These are phyloP conservation scores for Cladosporium austrohemisphaericum DNA, from an alignment of 2,329 filamentous ascomycete species.

Conservation along the genomic window DNA sequence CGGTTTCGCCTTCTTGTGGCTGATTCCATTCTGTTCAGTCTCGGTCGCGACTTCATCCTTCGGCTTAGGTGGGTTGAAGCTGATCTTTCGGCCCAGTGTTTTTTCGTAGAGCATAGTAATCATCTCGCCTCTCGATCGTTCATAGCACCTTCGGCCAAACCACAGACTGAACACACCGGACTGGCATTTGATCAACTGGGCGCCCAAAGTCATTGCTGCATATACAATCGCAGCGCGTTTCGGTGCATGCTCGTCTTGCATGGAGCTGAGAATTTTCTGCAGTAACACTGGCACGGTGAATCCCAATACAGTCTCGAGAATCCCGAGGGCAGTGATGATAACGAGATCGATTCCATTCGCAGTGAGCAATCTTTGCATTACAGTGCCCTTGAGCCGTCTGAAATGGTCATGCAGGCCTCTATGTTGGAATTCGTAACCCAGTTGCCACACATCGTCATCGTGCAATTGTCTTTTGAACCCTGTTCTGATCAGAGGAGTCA, in stretches of 20 bases:
- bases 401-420: constrained; percentile 70
- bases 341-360: constrained; percentile 78
- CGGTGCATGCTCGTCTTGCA: constrained; percentile 52
- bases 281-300: constrained; percentile 62
- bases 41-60: constrained; percentile 23
- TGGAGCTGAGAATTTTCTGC: constrained; percentile 66
- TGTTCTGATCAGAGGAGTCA: constrained; percentile 65
- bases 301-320: constrained; percentile 59
- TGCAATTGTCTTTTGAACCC: constrained; percentile 65
- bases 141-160: constrained; percentile 81
- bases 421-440: constrained; percentile 81
- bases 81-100: constrained; percentile 63
- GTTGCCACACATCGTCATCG: constrained; percentile 75
- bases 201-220: constrained; percentile 57
- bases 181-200: constrained; percentile 62
- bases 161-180: constrained; percentile 67
- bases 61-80: constrained; percentile 27
- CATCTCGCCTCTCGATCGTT: constrained; percentile 78
- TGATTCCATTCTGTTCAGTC: constrained; percentile 24
- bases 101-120: constrained; percentile 83
- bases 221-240: constrained; percentile 61
- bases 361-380: constrained; percentile 64
- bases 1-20: constrained; percentile 3
- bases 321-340: constrained; percentile 61
- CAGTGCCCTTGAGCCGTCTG: constrained; percentile 66